Evolutionary conservation across 441 rosid genomes (phyloP).

Genomic region (Populus hybrid): DNA sequence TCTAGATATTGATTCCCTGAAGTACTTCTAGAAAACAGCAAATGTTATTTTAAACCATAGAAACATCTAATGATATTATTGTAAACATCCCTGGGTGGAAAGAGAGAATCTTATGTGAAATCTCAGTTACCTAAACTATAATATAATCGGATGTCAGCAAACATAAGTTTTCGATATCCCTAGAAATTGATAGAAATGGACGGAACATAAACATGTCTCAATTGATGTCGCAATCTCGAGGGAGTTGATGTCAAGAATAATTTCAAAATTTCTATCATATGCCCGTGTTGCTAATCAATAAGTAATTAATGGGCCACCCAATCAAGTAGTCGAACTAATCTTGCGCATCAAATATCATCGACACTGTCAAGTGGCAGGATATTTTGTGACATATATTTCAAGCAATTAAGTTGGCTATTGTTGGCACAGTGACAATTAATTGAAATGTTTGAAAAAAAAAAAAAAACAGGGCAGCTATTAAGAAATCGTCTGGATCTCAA

Average conservation of each 20-base stretch:
- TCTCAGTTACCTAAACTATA: not conserved
- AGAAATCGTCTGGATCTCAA: too few relatives aligned
- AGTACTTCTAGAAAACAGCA: not conserved
- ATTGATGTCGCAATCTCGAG: not conserved
- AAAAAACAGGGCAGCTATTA: too few relatives aligned
- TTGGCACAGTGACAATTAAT: not conserved
- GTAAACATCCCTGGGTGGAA: not conserved
- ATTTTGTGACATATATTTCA: not conserved
- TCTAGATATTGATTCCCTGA: not conserved
- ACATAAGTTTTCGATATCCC: not conserved
- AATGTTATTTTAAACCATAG: not conserved
- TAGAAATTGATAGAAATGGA: slow-evolving; percentile 5
- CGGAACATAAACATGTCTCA: not conserved
- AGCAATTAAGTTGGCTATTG: not conserved
- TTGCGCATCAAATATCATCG: not conserved
- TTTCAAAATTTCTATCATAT: not conserved
- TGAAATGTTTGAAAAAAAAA: not conserved
- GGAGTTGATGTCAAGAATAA: not conserved
- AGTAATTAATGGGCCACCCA: not conserved
- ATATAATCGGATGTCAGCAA: not conserved
- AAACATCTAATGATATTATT: too few relatives aligned
- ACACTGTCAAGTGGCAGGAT: not conserved
- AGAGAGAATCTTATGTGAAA: not conserved
- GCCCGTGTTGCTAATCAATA: not conserved
- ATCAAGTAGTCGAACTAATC: too few relatives aligned